phyloP scores from a whole-genome alignment of 2,329 filamentous ascomycete genomes.

The Diplodia corticola region DNA sequence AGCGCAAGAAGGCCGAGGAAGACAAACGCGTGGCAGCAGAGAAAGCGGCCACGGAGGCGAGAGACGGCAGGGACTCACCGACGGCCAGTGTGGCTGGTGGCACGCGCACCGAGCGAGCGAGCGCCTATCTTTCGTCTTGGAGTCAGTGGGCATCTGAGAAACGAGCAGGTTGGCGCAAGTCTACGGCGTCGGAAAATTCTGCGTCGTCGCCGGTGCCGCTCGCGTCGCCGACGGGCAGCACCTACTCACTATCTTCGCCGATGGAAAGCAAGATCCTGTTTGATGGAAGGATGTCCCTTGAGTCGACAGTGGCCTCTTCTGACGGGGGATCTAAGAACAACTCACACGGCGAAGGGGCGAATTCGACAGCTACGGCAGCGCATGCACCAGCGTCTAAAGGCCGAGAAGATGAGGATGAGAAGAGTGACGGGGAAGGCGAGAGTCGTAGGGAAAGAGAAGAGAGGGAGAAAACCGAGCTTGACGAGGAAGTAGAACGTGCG shows the following conservation, averaged over 20 bases:
- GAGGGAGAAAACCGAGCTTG: slow-evolving; percentile 5
- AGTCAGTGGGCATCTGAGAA: slow-evolving; percentile 72
- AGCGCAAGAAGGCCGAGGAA: slow-evolving; percentile 64
- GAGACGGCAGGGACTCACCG: slow-evolving; percentile 4
- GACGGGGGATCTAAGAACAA: neutral
- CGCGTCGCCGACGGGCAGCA: neutral
- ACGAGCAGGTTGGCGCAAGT: slow-evolving; percentile 40
- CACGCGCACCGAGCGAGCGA: slow-evolving; percentile 44
- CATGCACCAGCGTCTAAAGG: neutral
- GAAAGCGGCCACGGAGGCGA: slow-evolving; percentile 16
- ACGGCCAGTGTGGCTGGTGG: neutral
- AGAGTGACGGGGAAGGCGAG: neutral
- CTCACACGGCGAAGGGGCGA: neutral
- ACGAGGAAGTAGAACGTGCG: slow-evolving; percentile 8
- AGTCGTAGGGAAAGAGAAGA: neutral
- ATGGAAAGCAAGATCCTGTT: neutral
- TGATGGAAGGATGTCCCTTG: neutral
- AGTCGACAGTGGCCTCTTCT: neutral
- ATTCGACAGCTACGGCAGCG: too few relatives aligned
- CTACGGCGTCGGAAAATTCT: neutral
- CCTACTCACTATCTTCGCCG: neutral
- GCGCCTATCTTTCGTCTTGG: slow-evolving; percentile 65
- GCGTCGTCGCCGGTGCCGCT: neutral
- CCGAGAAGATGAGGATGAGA: neutral
- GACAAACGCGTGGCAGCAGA: slow-evolving; percentile 37